A percentile compares a stretch with the other conserved stretches of the same genome.
phyloP scores from a whole-genome alignment of 2,329 filamentous ascomycete genomes.

The Pseudopithomyces maydicus region DNA sequence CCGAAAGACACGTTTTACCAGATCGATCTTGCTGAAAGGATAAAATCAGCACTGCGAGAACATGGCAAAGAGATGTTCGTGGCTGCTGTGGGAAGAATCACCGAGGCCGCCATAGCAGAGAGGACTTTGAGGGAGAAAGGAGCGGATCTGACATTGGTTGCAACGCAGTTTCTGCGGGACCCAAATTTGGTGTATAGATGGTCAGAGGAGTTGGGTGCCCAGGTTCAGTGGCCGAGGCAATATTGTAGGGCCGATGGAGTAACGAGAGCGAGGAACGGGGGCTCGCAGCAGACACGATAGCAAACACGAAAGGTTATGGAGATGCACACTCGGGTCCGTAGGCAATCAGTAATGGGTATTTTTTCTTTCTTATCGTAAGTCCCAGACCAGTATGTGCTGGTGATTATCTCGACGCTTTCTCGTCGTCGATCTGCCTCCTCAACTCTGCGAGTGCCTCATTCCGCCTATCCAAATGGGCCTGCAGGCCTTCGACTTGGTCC shows the following conservation, averaged over 20 bases:
- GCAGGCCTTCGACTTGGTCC: slow-evolving; percentile 91
- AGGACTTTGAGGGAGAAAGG: slow-evolving; percentile 42
- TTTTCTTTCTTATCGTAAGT: background rate
- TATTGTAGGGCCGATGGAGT: slow-evolving; percentile 3
- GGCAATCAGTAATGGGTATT: background rate
- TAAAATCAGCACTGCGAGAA: slow-evolving; percentile 42
- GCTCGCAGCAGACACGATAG: background rate
- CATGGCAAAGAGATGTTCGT: slow-evolving; percentile 47
- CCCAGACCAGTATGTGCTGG: background rate
- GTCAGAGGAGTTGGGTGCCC: slow-evolving; percentile 50
- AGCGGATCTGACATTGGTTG: slow-evolving; percentile 54
- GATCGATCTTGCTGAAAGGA: slow-evolving; percentile 48
- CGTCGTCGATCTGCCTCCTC: slow-evolving; percentile 82
- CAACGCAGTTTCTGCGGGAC: slow-evolving; percentile 56
- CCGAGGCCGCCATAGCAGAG: slow-evolving; percentile 51
- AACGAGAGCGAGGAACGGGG: background rate
- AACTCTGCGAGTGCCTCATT: slow-evolving; percentile 78
- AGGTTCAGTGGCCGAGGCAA: slow-evolving; percentile 46
- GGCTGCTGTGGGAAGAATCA: slow-evolving; percentile 56
- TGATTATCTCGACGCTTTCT: slow-evolving; percentile 63
- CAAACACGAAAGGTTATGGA: background rate
- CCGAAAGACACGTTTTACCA: slow-evolving; percentile 47
- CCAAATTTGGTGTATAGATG: slow-evolving; percentile 57
- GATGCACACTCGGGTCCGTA: background rate
- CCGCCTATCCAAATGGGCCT: slow-evolving; percentile 77